Evolutionary conservation across 805 yeast genomes (phyloP).

Genomic region (Metschnikowia lunata): DNA sequence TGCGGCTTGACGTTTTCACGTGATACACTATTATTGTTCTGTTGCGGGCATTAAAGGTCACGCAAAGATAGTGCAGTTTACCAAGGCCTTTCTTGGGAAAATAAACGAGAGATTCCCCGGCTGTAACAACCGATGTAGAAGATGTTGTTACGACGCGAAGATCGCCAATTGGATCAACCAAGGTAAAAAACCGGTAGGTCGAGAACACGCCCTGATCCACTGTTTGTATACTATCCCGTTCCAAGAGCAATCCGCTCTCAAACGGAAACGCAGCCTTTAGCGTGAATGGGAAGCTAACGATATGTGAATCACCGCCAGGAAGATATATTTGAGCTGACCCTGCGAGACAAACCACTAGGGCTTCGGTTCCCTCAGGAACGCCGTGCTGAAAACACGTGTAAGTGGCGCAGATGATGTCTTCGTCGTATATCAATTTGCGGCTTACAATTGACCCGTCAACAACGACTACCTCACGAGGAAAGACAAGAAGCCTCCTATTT

Average conservation of each 20-base stretch:
- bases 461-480: slow-evolving; percentile 42
- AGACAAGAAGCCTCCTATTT: slow-evolving; percentile 33
- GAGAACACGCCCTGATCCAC: slow-evolving; percentile 5
- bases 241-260: slow-evolving; percentile 63
- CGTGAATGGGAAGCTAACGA: slow-evolving; percentile 66
- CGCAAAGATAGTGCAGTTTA: slow-evolving; percentile 43
- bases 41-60: slow-evolving; percentile 50
- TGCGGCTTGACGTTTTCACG: slow-evolving; percentile 36
- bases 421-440: slow-evolving; percentile 47
- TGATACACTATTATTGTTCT: slow-evolving; percentile 51
- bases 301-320: slow-evolving; percentile 53
- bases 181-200: slow-evolving; percentile 49
- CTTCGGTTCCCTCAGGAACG: slow-evolving; percentile 18
- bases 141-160: slow-evolving; percentile 69
- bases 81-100: slow-evolving; percentile 45
- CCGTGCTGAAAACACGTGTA: slow-evolving; percentile 47
- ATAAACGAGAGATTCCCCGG: slow-evolving; percentile 50
- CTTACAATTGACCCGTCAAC: slow-evolving; percentile 46
- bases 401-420: slow-evolving; percentile 54
- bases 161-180: slow-evolving; percentile 72
- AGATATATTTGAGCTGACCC: slow-evolving; percentile 63
- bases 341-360: slow-evolving; percentile 56
- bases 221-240: slow-evolving; percentile 34
- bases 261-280: slow-evolving; percentile 59
- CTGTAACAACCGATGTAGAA: slow-evolving; percentile 59